Conservation (phyloP, 768 basidiomycete genomes). For the Lactarius indigo region DNA sequence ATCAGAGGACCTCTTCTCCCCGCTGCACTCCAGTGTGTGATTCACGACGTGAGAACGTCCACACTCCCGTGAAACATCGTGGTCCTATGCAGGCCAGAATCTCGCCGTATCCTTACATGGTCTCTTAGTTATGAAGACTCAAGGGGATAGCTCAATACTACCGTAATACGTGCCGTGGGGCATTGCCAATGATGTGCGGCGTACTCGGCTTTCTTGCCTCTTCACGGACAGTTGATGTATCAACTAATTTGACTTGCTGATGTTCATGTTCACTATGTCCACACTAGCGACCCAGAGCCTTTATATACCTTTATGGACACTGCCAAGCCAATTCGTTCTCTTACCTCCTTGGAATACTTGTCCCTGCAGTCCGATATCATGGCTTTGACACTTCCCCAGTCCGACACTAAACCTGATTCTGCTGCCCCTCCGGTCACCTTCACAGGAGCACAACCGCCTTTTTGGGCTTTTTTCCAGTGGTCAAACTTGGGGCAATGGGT, state of each 20-base stretch:
- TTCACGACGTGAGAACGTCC: neutral
- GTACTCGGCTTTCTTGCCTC: neutral
- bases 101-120: neutral
- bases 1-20: neutral
- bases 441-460: neutral
- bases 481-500: constrained; percentile 1
- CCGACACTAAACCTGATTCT: neutral
- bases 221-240: neutral
- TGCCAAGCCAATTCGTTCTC: neutral
- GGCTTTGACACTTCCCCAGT: neutral
- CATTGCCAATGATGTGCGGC: neutral
- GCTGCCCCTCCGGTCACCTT: neutral
- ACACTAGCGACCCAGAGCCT: neutral
- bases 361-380: neutral
- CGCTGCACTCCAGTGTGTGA: neutral
- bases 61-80: neutral
- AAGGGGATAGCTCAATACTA: neutral
- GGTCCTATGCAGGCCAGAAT: neutral
- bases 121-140: neutral
- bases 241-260: constrained; percentile 3
- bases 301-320: constrained; percentile 6
- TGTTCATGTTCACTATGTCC: no score
- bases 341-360: neutral
- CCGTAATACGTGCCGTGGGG: neutral
- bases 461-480: constrained; percentile 4